Evolutionary conservation across 306 rosid genomes (phyloP), one percentile per base, ranked within the genome.

Genomic region (Leucaena leucocephala): DNA sequence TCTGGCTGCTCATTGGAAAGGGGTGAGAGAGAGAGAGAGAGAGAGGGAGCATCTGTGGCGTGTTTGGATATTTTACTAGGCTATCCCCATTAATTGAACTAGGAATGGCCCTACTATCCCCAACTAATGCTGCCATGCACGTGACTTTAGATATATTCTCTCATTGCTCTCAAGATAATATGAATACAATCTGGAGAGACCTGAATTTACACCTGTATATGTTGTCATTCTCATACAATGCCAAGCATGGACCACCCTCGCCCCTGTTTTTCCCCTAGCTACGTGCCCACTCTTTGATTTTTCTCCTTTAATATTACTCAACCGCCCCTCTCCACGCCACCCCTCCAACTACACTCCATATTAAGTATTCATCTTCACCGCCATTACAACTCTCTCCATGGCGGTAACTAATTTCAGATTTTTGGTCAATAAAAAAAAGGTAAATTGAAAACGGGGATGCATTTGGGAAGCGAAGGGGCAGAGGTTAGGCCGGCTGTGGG

Each of bases 1-100:
- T 52, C 80, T 82, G 77, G 72, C 36, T 72, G 52, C 82, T 87
- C 80, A 84, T 90, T 89, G 94, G 97, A 88, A 91, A 91, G 66
- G 76, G 48, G 4, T 0, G 27, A 88, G 58, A n/a, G 89, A 84
- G 8, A 89, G 58, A 42, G 85, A 83, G 27, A 88, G 58, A n/a
- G 89, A 84, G 8, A 89, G 58, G 19, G 85, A 83, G 88, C 84
- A 84, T 87, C 85, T 82, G 43, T 74, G 63, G 55, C 74, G 34
- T 66, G n/a, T 42, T 15, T 8, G 16, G 55, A 68, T 72, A 76
- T 84, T 84, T 82, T 83, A 67, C 79, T 72, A 8, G 16, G 36
- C 34, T 67, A 55, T 22, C 64, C 38, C 19, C 34, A 43, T 43
- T 68, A 21, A 68, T 42, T 42, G 52, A 82, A 82, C 80, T 58